Evolutionary conservation across 148 eudicot species (phyloP), one percentile per base, ranked within the genome.

Genomic region (Polygonum maritimum): DNA sequence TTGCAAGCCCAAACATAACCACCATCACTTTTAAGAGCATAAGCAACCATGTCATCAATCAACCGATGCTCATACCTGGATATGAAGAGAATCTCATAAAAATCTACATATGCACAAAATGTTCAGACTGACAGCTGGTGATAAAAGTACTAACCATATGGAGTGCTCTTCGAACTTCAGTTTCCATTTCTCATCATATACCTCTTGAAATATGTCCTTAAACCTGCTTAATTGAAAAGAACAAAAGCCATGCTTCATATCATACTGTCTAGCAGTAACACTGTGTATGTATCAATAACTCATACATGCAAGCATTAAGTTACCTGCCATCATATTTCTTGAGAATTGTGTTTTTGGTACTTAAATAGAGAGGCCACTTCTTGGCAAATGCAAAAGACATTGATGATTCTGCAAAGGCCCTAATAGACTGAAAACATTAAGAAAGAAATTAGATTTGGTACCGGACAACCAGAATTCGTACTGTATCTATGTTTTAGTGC

Each of bases 291-390:
- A 8, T 33, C 67, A 31, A 71, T 40, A 69, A 38, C 33, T 69
- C 15, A 0, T 39, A 72, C 21, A 44, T 2, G 47, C 7, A 12
- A 71, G 48, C 14, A 38, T 72, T 54, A 5, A 55, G 21, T 76
- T 79, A 88, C 94, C 94, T 90, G 85, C 94, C 94, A 86, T 90
- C 94, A 81, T 90, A 90, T 80, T 88, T 90, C 89, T 90, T 90
- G 19, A 90, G 85, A 36, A 90, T 90, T 49, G 94, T 88, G 78
- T 90, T 90, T 75, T 90, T 90, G 16, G 94, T 88, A 82, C 88
- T 90, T 82, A 90, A 75, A 72, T 90, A 90, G 74, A 90, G 88
- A 63, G 94, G 94, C 91, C 91, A 90, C 77, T 86, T 88, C 78
- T 90, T 90, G 33, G 85, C 71, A 74, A 86, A 84, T 75, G 94